Conservation (phyloP, 169 alveolate species). For the Toxoplasma gondii region DNA sequence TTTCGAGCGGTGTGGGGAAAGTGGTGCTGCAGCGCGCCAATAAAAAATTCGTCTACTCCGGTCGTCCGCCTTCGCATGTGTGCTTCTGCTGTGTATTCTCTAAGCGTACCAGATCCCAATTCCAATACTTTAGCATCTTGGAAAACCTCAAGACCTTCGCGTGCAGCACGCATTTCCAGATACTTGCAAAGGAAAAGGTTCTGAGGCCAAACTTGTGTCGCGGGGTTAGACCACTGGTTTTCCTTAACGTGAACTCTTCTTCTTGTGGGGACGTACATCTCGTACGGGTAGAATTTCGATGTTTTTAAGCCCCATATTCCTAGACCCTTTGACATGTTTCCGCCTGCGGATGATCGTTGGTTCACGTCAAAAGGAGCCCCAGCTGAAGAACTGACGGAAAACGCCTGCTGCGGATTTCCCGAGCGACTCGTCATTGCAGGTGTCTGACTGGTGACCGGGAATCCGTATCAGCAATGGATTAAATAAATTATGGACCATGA, state of each 20-base stretch:
- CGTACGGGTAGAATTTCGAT: slow-evolving; percentile 13
- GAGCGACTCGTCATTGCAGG: not conserved
- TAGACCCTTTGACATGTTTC: not conserved
- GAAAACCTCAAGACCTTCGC: slow-evolving; percentile 6
- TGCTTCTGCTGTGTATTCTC: too few relatives aligned
- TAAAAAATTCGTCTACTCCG: too few relatives aligned
- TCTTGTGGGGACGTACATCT: slow-evolving; percentile 11
- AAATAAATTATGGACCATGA: too few relatives aligned
- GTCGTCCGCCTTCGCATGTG: too few relatives aligned
- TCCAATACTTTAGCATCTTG: not conserved
- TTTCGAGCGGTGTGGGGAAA: too few relatives aligned
- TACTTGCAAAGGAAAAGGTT: slow-evolving; percentile 37
- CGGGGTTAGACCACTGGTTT: slow-evolving; percentile 19
- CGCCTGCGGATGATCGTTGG: not conserved
- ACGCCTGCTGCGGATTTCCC: not conserved
- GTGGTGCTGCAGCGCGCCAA: too few relatives aligned
- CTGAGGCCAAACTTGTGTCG: slow-evolving; percentile 40
- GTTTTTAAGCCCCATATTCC: not conserved
- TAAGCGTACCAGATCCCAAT: slow-evolving; percentile 4
- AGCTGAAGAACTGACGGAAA: not conserved
- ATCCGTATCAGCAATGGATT: too few relatives aligned
- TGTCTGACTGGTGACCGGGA: too few relatives aligned
- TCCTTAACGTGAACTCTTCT: slow-evolving; percentile 18
- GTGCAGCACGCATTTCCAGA: slow-evolving; percentile 30
- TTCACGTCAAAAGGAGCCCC: not conserved